A percentile compares a stretch with the other conserved stretches of the same genome.
Conservation (phyloP, 2,329 filamentous ascomycete species). For the Lachnellula occidentalis region DNA sequence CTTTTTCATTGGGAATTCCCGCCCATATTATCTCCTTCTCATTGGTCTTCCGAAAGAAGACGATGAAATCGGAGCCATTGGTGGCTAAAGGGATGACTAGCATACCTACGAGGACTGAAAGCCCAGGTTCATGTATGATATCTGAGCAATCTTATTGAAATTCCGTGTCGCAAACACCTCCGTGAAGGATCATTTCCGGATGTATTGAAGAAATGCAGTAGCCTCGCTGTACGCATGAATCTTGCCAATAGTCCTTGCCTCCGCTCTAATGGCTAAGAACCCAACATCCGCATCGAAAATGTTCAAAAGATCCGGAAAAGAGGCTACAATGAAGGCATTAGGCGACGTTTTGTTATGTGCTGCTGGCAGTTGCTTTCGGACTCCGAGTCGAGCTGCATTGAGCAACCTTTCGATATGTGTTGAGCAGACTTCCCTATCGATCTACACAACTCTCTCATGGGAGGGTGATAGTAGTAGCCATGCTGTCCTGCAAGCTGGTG, state of each 20-base stretch:
- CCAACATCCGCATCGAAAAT: conserved; percentile 22
- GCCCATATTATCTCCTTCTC: conserved; percentile 20
- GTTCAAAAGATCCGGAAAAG: conserved; percentile 16
- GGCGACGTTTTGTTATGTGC: conserved; percentile 12
- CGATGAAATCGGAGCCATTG: conserved; percentile 18
- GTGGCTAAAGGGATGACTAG: conserved; percentile 18
- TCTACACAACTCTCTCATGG: conserved; percentile 83
- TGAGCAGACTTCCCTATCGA: conserved; percentile 48
- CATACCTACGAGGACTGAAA: conserved; percentile 13
- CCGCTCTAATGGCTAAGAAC: conserved; percentile 19
- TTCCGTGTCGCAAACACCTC: conserved; percentile 13
- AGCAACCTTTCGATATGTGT: conserved; percentile 21
- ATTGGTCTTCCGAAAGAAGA: conserved; percentile 21
- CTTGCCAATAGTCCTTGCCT: conserved; percentile 21
- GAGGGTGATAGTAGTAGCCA: conserved; percentile 32
- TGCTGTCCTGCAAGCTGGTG: no score
- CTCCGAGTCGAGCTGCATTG: conserved; percentile 13
- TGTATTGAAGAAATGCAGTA: conserved; percentile 18
- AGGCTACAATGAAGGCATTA: conserved; percentile 17
- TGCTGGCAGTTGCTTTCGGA: conserved; percentile 12
- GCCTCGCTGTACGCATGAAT: conserved; percentile 18
- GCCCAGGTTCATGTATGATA: conserved; percentile 6
- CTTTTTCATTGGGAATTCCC: conserved; percentile 21
- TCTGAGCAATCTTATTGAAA: conserved; percentile 17
- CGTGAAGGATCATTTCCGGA: conserved; percentile 12